These are phyloP conservation scores for Morella rubra DNA, from an alignment of 306 rosid species.

Conservation along the genomic window DNA sequence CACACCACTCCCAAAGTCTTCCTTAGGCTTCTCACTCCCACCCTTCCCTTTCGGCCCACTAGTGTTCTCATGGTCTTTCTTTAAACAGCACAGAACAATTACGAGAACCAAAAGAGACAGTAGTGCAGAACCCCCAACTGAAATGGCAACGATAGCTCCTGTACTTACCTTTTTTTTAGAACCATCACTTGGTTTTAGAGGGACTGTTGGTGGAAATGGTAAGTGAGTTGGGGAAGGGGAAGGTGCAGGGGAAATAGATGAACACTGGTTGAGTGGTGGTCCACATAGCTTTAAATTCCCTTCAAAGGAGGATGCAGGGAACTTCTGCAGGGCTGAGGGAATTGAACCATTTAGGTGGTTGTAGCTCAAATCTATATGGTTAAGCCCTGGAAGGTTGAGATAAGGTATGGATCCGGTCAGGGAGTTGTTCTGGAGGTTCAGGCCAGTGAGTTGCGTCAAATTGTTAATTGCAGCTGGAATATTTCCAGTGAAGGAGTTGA, in stretches of 20 bases:
- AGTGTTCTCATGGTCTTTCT: slow-evolving; percentile 39
- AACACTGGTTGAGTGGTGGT: slow-evolving; percentile 56
- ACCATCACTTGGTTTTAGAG: slow-evolving; percentile 31
- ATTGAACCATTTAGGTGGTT: slow-evolving; percentile 71
- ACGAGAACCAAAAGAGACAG: slow-evolving; percentile 42
- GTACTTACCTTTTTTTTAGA: slow-evolving; percentile 47
- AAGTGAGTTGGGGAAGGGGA: slow-evolving; percentile 31
- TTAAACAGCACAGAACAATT: slow-evolving; percentile 44
- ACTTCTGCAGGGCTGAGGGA: slow-evolving; percentile 54
- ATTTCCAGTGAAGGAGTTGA: slow-evolving; percentile 63
- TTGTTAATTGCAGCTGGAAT: slow-evolving; percentile 54
- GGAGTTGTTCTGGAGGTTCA: slow-evolving; percentile 65
- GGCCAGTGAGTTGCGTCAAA: slow-evolving; percentile 46
- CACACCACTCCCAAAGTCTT: slow-evolving; percentile 77
- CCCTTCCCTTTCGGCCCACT: slow-evolving; percentile 39
- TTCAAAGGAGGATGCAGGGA: slow-evolving; percentile 60
- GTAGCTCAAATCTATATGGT: slow-evolving; percentile 66
- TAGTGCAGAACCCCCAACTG: slow-evolving; percentile 34
- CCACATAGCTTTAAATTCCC: slow-evolving; percentile 78
- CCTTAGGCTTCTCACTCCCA: slow-evolving; percentile 47
- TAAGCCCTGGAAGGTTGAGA: slow-evolving; percentile 50
- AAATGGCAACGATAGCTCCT: slow-evolving; percentile 54
- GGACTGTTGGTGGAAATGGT: slow-evolving; percentile 31
- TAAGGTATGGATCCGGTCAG: slow-evolving; percentile 69
- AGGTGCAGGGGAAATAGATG: slow-evolving; percentile 36